These are phyloP conservation scores for Penicillium ochrochloron DNA, from an alignment of 495 filamentous ascomycete genomes.

Conservation along the genomic window DNA sequence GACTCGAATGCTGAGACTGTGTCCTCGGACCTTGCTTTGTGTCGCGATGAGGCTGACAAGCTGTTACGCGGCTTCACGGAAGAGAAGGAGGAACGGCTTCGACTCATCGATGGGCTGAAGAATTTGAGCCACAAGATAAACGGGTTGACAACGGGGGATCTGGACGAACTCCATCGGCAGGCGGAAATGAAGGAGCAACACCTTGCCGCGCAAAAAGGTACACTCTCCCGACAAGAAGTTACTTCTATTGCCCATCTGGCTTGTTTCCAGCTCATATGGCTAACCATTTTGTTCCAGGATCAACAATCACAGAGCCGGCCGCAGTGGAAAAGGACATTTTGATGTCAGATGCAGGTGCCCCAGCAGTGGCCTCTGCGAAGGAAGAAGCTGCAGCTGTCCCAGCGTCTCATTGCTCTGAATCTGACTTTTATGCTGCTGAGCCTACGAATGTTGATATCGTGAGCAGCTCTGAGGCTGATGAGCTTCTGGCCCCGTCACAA, in stretches of 20 bases:
- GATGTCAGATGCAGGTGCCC: not conserved
- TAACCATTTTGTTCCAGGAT: not conserved
- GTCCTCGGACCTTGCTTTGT: slow-evolving; percentile 47
- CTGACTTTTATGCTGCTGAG: not conserved
- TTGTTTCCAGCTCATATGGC: not conserved
- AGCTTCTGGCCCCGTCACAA: slow-evolving; percentile 22
- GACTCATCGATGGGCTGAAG: slow-evolving; percentile 60
- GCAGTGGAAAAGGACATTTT: not conserved
- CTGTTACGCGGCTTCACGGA: slow-evolving; percentile 63
- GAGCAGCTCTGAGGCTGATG: slow-evolving; percentile 12
- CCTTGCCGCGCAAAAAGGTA: slow-evolving; percentile 37
- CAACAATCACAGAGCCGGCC: not conserved
- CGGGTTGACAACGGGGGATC: slow-evolving; percentile 44
- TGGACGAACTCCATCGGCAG: slow-evolving; percentile 45
- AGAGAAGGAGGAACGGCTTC: slow-evolving; percentile 40
- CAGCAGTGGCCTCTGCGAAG: not conserved
- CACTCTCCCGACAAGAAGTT: not conserved
- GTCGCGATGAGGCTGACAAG: slow-evolving; percentile 60
- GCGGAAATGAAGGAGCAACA: slow-evolving; percentile 30
- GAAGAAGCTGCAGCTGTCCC: not conserved
- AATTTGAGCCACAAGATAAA: slow-evolving; percentile 52
- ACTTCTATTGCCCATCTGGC: not conserved
- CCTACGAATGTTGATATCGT: slow-evolving; percentile 1
- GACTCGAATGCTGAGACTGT: slow-evolving; percentile 56
- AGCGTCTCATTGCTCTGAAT: not conserved